A percentile compares a stretch with the other conserved stretches of the same genome.
phyloP scores from a whole-genome alignment of 805 yeast genomes.

The Zygoascus ofunaensis region DNA sequence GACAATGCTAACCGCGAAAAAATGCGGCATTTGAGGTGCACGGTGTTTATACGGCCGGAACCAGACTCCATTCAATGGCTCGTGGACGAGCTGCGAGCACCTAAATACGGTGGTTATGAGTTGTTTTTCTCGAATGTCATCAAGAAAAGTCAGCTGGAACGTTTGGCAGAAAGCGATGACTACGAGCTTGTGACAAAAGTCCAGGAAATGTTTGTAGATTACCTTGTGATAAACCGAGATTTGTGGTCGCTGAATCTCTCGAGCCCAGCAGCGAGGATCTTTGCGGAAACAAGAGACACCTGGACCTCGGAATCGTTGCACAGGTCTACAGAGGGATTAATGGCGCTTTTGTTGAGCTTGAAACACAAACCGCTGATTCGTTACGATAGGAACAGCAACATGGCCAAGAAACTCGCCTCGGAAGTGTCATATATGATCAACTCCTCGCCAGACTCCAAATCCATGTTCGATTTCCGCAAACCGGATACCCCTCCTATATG shows the following conservation, averaged over 20 bases:
- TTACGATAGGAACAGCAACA: constrained; percentile 59
- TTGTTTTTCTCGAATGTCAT: constrained; percentile 68
- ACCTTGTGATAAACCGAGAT: constrained; percentile 60
- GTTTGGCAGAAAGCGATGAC: constrained; percentile 85
- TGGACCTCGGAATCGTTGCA: constrained; percentile 42
- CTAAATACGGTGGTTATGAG: constrained; percentile 72
- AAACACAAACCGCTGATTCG: constrained; percentile 72
- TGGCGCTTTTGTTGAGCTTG: constrained; percentile 58
- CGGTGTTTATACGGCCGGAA: constrained; percentile 69
- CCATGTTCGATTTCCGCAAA: constrained; percentile 57
- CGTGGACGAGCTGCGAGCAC: constrained; percentile 59
- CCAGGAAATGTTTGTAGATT: constrained; percentile 80
- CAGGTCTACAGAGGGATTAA: constrained; percentile 36
- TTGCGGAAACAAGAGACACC: constrained; percentile 28
- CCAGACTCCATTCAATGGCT: constrained; percentile 52
- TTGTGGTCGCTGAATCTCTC: constrained; percentile 48
- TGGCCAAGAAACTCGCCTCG: constrained; percentile 59
- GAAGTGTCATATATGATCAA: constrained; percentile 38
- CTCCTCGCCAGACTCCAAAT: constrained; percentile 26
- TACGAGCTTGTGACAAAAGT: constrained; percentile 68
- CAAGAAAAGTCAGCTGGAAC: constrained; percentile 69
- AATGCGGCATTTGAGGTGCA: constrained; percentile 72
- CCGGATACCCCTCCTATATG: constrained; percentile 65
- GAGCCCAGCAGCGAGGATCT: constrained; percentile 25
- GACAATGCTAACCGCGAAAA: constrained; percentile 54